Percentiles rank a stretch among this genome's conserved stretches.
phyloP scores from a whole-genome alignment of 257 asterid species.

The Capsicum rhomboideum region DNA sequence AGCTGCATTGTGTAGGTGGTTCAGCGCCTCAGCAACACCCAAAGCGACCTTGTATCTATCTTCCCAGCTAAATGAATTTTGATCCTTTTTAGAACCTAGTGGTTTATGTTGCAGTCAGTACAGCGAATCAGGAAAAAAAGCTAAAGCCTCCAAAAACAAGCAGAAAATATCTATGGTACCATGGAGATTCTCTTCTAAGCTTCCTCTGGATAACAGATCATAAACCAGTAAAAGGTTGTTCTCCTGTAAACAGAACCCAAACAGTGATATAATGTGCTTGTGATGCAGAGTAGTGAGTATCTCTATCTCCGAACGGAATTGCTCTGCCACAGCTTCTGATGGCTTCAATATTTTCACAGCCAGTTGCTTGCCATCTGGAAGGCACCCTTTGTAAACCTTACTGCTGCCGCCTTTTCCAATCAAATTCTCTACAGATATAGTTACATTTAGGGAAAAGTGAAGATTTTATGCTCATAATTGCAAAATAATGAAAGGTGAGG shows the following conservation, averaged over 20 bases:
- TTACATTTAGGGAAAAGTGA: background rate
- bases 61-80: conserved; percentile 46
- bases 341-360: conserved; percentile 83
- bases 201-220: conserved; percentile 77
- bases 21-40: conserved; percentile 87
- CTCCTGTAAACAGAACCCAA: conserved; percentile 74
- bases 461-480: background rate
- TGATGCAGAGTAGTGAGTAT: conserved; percentile 59
- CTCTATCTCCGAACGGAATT: conserved; percentile 76
- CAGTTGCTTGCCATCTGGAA: conserved; percentile 52
- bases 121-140: background rate
- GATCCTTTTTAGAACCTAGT: conserved; percentile 38
- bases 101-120: conserved; percentile 4
- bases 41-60: conserved; percentile 79
- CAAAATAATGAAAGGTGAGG: background rate
- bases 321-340: conserved; percentile 51
- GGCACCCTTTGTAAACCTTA: conserved; percentile 61
- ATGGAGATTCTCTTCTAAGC: conserved; percentile 87
- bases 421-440: conserved; percentile 45
- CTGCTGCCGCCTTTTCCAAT: conserved; percentile 96
- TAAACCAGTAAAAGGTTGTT: conserved; percentile 61
- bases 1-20: conserved; percentile 49
- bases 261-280: conserved; percentile 56
- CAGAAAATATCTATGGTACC: conserved; percentile 33
- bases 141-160: conserved; percentile 1